A percentile compares a stretch with the other conserved stretches of the same genome.
These are phyloP conservation scores for Diplodia intermedia DNA, from an alignment of 2,329 filamentous ascomycete genomes.

Conservation along the genomic window DNA sequence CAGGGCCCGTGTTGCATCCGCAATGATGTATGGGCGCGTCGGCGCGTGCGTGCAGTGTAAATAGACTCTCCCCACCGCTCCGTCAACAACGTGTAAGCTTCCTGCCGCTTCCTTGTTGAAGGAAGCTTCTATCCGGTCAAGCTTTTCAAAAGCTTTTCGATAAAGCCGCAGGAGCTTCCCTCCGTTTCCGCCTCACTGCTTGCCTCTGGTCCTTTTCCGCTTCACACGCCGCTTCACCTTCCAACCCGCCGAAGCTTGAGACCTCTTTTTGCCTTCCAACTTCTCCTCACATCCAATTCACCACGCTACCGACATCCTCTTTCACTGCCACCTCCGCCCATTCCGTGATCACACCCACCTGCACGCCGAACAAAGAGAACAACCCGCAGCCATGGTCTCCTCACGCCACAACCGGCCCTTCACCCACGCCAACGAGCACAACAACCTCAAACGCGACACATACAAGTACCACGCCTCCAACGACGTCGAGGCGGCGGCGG, in stretches of 20 bases:
- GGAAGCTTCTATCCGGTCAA: neutral
- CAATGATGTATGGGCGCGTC: constrained; percentile 15
- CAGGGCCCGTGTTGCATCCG: neutral
- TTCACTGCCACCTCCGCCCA: neutral
- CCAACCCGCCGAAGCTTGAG: neutral
- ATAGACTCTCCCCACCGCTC: neutral
- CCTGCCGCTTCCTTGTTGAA: neutral
- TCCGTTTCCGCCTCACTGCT: neutral
- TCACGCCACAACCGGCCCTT: constrained; percentile 11
- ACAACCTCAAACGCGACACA: neutral
- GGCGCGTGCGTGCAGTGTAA: neutral
- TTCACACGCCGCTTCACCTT: neutral
- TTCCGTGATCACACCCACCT: neutral
- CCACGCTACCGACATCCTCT: neutral
- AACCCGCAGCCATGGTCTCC: constrained; percentile 11
- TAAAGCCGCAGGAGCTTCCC: neutral
- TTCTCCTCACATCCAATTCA: neutral
- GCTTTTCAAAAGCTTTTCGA: neutral
- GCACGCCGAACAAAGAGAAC: neutral
- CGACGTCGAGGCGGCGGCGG: constrained; percentile 16
- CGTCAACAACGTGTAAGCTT: constrained; percentile 5
- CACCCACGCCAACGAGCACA: neutral
- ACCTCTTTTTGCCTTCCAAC: neutral
- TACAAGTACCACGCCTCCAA: constrained; percentile 9
- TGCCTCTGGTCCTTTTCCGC: neutral